Base-by-base conservation (phyloP, 1,139 yeast species). In the Pichia norvegensis region DNA sequence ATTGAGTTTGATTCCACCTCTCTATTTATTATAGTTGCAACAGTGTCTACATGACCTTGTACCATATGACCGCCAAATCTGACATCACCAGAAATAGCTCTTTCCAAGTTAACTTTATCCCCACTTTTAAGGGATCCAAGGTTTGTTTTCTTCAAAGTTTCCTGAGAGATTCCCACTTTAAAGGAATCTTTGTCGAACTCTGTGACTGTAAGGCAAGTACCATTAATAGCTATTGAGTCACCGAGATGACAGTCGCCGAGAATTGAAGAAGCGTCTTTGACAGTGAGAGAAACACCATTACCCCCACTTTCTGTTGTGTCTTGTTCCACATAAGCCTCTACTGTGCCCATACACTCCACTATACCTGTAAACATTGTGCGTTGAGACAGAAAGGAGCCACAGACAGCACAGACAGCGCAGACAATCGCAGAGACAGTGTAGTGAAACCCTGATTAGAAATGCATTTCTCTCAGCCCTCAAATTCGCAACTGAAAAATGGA, bases 21-120 rank as follows among this genome's bases (percentile, higher is more conserved):
- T 31, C 67, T 71, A 2, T 66, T 63, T 1, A 74, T 73, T 36
- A 94, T 84, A 29, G 67, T 66, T 4, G 96, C 97, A 29, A 82
- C 73, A 0, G 97, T 86, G 61, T 92, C 98, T 31, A 94, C 90
- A 67, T 92, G 99, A 14, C 98, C 99, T 59, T 92, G 98, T 1
- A 92, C 98, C 51, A 90, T 79, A 65, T 92, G 99, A 1, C 99
- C 98, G 25, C 99, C 98, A 59, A 90, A 78, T 52, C 98, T 72
- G 13, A 82, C 88, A 45, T 85, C 88, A 4, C 73, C 85, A 55
- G 60, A 76, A 49, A 92, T 88, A 0, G 98, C 98, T 51, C 98
- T 73, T 65, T 92, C 99, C 55, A 92, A 70, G 60, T 94, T 90
- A 35, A 92, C 95, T 52, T 72, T 71, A 23, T 76, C 65, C 2